A percentile compares a stretch with the other conserved stretches of the same genome.
These are phyloP conservation scores for Grammothele lineata DNA, from an alignment of 768 basidiomycete genomes.

Conservation along the genomic window DNA sequence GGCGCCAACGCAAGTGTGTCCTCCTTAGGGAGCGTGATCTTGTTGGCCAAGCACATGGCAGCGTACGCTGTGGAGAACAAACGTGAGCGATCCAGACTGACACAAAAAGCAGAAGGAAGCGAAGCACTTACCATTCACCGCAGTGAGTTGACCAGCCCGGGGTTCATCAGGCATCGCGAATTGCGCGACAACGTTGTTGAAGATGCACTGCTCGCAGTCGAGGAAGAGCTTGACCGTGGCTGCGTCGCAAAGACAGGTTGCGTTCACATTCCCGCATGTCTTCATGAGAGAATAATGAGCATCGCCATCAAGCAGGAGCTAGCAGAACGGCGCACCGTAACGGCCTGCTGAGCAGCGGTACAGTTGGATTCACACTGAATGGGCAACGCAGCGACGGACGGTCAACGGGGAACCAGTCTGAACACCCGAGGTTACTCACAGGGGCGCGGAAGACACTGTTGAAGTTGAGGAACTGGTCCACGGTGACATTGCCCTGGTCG, in stretches of 20 bases:
- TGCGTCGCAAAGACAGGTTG: constrained; percentile 49
- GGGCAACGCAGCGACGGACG: too few species aligned
- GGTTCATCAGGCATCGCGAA: constrained; percentile 46
- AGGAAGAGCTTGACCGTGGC: constrained; percentile 37
- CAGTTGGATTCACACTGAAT: too few species aligned
- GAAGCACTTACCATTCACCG: constrained; percentile 52
- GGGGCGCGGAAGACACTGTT: too few species aligned
- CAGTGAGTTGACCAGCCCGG: constrained; percentile 53
- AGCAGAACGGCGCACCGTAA: too few species aligned
- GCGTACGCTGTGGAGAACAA: constrained; percentile 44
- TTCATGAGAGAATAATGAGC: too few species aligned
- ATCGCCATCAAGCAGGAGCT: too few species aligned
- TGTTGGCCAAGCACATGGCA: constrained; percentile 39
- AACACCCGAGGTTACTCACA: too few species aligned
- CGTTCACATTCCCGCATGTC: too few species aligned
- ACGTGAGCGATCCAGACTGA: not conserved
- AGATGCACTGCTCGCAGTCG: constrained; percentile 67
- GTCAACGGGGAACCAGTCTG: too few species aligned
- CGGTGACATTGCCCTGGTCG: constrained; percentile 35
- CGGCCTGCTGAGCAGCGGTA: too few species aligned
- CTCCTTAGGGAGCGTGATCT: constrained; percentile 28
- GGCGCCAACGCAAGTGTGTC: constrained; percentile 39
- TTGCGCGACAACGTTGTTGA: constrained; percentile 51
- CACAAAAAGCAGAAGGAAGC: not conserved
- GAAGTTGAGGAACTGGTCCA: constrained; percentile 44